Conservation (phyloP, 345 rosid genomes). For the Melaleuca quinquenervia region DNA sequence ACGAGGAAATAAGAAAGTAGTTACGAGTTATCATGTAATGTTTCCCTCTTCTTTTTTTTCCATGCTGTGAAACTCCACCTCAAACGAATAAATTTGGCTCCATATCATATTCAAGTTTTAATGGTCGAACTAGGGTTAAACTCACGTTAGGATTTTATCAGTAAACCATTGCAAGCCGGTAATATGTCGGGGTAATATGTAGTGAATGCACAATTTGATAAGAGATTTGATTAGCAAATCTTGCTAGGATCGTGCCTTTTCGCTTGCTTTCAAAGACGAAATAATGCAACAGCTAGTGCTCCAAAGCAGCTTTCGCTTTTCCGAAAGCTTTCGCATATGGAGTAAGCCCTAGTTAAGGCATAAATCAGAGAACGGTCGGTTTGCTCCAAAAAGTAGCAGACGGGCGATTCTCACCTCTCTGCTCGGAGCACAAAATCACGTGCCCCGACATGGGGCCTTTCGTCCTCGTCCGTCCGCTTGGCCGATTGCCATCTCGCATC, state of each 20-base stretch:
- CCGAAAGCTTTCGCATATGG: not conserved
- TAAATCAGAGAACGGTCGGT: not conserved
- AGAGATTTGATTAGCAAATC: not conserved
- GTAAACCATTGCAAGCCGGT: not conserved
- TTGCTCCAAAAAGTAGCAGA: not conserved
- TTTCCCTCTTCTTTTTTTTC: not conserved
- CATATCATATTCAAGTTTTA: not conserved
- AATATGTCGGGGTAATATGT: not conserved
- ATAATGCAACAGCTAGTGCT: not conserved
- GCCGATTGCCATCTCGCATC: not conserved
- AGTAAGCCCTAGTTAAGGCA: conserved; percentile 10
- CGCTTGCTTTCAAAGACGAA: conserved; percentile 3
- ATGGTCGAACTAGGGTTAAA: not conserved
- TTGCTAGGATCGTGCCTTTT: conserved; percentile 16
- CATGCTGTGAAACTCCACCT: not conserved
- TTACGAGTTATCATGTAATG: not conserved
- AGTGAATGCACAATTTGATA: not conserved
- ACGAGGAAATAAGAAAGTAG: not conserved
- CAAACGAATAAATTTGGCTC: not conserved
- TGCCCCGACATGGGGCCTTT: not conserved
- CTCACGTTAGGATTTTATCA: not conserved
- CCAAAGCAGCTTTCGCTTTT: conserved; percentile 5
- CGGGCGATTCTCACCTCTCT: not conserved
- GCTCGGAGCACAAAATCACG: conserved; percentile 17
- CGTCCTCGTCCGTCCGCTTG: not conserved